Base-by-base conservation (phyloP, 441 rosid genomes). In the Populus hybrid region DNA sequence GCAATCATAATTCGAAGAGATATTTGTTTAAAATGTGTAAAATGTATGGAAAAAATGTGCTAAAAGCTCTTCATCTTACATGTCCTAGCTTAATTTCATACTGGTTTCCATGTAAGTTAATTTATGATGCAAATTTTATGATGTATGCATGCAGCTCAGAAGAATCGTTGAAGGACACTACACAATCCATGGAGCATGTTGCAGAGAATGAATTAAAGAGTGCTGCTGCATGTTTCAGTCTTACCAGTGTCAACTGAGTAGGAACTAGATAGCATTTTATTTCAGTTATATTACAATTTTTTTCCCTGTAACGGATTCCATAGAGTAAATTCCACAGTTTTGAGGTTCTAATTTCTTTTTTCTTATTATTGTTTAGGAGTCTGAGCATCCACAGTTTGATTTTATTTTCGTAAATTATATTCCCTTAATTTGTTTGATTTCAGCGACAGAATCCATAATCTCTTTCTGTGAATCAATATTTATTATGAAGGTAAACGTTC, bases 171-270 rank as follows among this genome's bases (percentile, higher is more conserved):
- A 89, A 90, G 80, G 94, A 89, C 66, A 82, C 84, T 4, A 83
- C 88, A 69, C 85, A 85, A 69, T 84, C 90, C 10, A 81, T 83
- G 3, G 88, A 88, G 77, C 88, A 82, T 67, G 89, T 82, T 14
- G 93, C 86, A 5, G 92, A 90, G 71, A 91, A 89, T 8, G 97
- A 92, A 79, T 57, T 91, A 86, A 95, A 91, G 89, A 93, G 81
- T 83, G 98, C 97, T 10, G 94, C 97, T 16, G 93, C 92, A 18
- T 88, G 97, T 83, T 90, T 95, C 83, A 92, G 89, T 80, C 97
- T 95, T 28, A 95, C 95, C 32, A 95, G 96, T 87, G 90, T 93
- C 79, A 90, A 88, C 66, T 38, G 24, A 64, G 35, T 34, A 69
- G 20, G 50, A 75, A 12, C 75, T 20, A 53, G 73, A 66, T 77